Evolutionary conservation across 202 grass and related monocot species (phyloP), one percentile per base, ranked within the genome.

Genomic region (Carex arenaria): DNA sequence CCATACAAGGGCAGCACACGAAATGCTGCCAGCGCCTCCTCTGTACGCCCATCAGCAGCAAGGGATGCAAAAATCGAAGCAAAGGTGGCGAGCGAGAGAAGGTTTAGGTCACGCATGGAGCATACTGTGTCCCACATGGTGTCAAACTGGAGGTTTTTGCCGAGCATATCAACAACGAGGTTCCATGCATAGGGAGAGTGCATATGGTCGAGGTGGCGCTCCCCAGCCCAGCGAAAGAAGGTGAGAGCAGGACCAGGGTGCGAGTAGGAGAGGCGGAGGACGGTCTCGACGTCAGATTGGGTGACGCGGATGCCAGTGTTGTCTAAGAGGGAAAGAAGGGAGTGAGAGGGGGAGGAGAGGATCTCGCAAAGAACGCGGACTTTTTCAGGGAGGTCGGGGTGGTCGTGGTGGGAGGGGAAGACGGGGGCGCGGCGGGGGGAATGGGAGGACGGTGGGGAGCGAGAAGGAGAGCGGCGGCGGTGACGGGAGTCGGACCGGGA

Each of bases 101-200:
- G 79, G n/a, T 85, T 38, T 71, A 93, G 86, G n/a, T 86, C 54
- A 0, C 57, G 87, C 95, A 98, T 98, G 83, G 92, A 98, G 56
- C 17, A 53, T 72, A 95, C 67, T 18, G 90, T 65, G 62, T 90
- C 77, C 92, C 92, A 95, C 92, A 95, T 93, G 77, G 75, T 72
- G 0, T 88, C 86, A 60, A 95, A 98, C 13, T 90, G 76, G 7
- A 66, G 71, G 9, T 93, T 98, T 80, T 98, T 95, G 61, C 95
- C 95, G 40, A 98, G 95, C 80, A 93, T 86, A 81, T 94, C 90
- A 52, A 91, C 91, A 73, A 98, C 13, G 40, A 94, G 92, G 86
- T 98, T 98, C 92, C 92, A 98, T 18, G 95, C 85, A 80, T 95
- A 98, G 61, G 90, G 87, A 32, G 90, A 90, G 85, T 92, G 92